These are phyloP conservation scores for Mallotus japonicus DNA, from an alignment of 441 rosid species.

Conservation along the genomic window DNA sequence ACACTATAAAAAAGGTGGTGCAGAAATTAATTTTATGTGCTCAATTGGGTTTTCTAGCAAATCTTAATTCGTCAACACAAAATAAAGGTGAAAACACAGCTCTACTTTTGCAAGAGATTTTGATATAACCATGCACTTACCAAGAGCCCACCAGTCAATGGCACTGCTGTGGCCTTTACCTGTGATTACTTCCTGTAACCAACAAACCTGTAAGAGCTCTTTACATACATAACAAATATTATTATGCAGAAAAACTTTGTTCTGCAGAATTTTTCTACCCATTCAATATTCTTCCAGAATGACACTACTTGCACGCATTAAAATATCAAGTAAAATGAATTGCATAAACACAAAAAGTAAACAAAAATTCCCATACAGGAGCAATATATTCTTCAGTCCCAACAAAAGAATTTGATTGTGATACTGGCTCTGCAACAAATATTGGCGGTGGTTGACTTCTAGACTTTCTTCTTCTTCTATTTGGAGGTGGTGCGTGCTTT, in stretches of 20 bases:
- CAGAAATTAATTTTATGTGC: not conserved
- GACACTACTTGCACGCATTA: not conserved
- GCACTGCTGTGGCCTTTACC: constrained; percentile 89
- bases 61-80: not conserved
- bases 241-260: not conserved
- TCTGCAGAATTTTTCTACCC: not conserved
- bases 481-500: constrained; percentile 45
- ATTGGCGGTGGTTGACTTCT: constrained; percentile 69
- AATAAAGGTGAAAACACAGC: not conserved
- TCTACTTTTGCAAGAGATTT: not conserved
- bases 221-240: not conserved
- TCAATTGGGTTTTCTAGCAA: not conserved
- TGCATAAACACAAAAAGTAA: not conserved
- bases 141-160: constrained; percentile 97
- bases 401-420: constrained; percentile 88
- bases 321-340: no score
- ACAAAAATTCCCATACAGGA: constrained; percentile 55
- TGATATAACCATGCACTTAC: constrained; percentile 37
- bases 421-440: constrained; percentile 79
- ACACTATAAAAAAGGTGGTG: not conserved
- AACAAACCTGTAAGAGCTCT: constrained; percentile 22
- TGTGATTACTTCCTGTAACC: constrained; percentile 84
- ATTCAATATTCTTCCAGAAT: not conserved
- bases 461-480: constrained; percentile 72
- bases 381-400: constrained; percentile 99